A percentile compares a stretch with the other conserved stretches of the same genome.
Evolutionary conservation across 192 early-diverging fungal genomes (phyloP).

Genomic region (Linnemannia elongata): DNA sequence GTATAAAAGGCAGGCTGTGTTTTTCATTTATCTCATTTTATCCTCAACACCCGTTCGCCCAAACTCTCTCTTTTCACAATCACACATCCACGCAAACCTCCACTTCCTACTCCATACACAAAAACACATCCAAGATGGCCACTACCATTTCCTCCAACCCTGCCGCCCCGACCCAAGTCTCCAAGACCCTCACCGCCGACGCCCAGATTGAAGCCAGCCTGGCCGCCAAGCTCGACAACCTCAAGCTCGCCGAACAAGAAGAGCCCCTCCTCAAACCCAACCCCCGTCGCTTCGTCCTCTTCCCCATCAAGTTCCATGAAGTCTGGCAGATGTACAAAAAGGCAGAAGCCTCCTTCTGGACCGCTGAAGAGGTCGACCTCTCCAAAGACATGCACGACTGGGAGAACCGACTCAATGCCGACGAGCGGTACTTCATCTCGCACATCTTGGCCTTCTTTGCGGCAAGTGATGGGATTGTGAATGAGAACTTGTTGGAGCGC

Average conservation of each 20-base stretch:
- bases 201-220: conserved; percentile 24
- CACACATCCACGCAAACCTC: background rate
- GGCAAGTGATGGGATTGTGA: conserved; percentile 94
- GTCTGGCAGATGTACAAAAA: conserved; percentile 98
- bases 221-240: conserved; percentile 1
- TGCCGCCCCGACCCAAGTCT: background rate
- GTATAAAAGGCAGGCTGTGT: background rate
- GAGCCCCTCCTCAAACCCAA: conserved; percentile 63
- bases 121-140: conserved; percentile 2
- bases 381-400: conserved; percentile 90
- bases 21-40: background rate
- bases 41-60: background rate
- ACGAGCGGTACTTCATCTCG: conserved; percentile 91
- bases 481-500: conserved; percentile 91
- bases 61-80: background rate
- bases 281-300: conserved; percentile 87
- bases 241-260: conserved; percentile 24
- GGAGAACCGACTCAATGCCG: conserved; percentile 84
- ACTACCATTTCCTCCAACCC: background rate
- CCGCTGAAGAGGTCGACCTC: conserved; percentile 93
- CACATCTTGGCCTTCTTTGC: conserved; percentile 97
- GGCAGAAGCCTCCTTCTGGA: conserved; percentile 96
- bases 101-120: background rate
- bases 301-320: conserved; percentile 93
- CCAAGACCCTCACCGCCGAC: conserved; percentile 19